Percentiles rank a stretch among this genome's conserved stretches.
phyloP scores from a whole-genome alignment of 2,329 filamentous ascomycete genomes.

The Clonostachys solani region DNA sequence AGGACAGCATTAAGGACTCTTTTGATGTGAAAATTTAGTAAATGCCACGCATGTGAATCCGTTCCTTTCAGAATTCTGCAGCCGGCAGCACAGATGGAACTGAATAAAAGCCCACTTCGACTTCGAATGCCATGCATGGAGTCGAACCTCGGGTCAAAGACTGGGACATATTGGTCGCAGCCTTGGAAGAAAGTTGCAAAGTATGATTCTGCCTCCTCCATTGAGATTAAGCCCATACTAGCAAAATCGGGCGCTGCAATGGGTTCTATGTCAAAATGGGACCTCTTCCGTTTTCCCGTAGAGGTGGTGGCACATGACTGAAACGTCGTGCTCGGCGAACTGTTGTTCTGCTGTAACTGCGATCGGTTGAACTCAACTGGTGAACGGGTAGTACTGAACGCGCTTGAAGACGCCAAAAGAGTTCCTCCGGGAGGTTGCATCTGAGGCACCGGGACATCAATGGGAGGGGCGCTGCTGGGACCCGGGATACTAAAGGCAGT shows the following conservation, averaged over 20 bases:
- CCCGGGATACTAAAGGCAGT: too few species aligned
- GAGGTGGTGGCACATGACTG: not conserved
- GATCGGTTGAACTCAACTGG: too few species aligned
- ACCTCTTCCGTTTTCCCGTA: slow-evolving; percentile 3
- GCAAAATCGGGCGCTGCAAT: slow-evolving; percentile 11
- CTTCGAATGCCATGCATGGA: slow-evolving; percentile 36
- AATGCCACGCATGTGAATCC: slow-evolving; percentile 29
- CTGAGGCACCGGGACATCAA: too few species aligned
- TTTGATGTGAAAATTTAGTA: slow-evolving; percentile 37
- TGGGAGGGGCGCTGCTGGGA: too few species aligned
- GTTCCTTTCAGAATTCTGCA: slow-evolving; percentile 36
- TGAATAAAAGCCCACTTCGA: slow-evolving; percentile 44
- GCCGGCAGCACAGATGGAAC: slow-evolving; percentile 46
- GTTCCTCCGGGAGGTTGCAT: too few species aligned
- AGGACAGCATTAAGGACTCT: slow-evolving; percentile 33
- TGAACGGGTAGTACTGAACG: too few species aligned
- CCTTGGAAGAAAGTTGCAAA: slow-evolving; percentile 16
- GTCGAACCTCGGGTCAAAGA: slow-evolving; percentile 26
- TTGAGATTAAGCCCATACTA: slow-evolving; percentile 10
- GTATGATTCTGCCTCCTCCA: slow-evolving; percentile 12
- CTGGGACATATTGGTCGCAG: slow-evolving; percentile 16
- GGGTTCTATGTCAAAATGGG: slow-evolving; percentile 8
- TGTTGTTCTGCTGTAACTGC: too few species aligned
- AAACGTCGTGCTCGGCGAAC: not conserved
- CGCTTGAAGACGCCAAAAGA: too few species aligned